Base-by-base conservation (phyloP, 768 basidiomycete genomes). In the Suillus weaverae region DNA sequence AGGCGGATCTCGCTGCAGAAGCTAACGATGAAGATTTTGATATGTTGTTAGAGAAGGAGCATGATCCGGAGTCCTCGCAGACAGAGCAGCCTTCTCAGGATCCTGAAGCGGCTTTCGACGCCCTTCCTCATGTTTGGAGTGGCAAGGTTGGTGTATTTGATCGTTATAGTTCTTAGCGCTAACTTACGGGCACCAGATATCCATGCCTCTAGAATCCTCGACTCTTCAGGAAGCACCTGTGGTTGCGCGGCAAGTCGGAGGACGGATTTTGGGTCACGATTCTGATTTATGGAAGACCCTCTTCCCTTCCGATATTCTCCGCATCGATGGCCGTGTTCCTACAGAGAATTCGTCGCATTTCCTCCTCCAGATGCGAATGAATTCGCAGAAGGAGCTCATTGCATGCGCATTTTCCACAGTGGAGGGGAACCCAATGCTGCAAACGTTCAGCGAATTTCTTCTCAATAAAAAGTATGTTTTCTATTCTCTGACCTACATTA, bases 321-420 rank as follows among this genome's bases (percentile, higher is more conserved):
- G 88, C 30, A 92, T 95, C 66, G 94, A 94, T 68, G 94, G 94
- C 0, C 89, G 94, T 43, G 92, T 97, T 30, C 86, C 89, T 4
- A 85, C 87, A 4, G 83, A 84, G n/a, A 88, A 85, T 66, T 93
- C 94, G 3, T 78, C 86, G 16, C 86, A 92, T 64, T 97, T 93
- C 75, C 79, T 97, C 53, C 79, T 93, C 22, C 88, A 92, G 63
- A 91, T 87, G 73, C 82, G 91, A 46, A 78, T 95, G 79, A 93
- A 91, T 63, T 78, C 87, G 0, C 77, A 86, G 26, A 92, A 91
- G 70, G 94, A 97, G 73, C 80, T 96, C 22, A 82, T 93, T 62
- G 90, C 90, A 1, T 89, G 90, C 43, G 89, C 87, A 5, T 88
- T 95, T 68, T 81, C 85, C 4, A 86, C 94, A 0, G 80, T 80